A percentile compares a stretch with the other conserved stretches of the same genome.
These are phyloP conservation scores for Aspergillus asperescens DNA, from an alignment of 495 filamentous ascomycete species.

Conservation along the genomic window DNA sequence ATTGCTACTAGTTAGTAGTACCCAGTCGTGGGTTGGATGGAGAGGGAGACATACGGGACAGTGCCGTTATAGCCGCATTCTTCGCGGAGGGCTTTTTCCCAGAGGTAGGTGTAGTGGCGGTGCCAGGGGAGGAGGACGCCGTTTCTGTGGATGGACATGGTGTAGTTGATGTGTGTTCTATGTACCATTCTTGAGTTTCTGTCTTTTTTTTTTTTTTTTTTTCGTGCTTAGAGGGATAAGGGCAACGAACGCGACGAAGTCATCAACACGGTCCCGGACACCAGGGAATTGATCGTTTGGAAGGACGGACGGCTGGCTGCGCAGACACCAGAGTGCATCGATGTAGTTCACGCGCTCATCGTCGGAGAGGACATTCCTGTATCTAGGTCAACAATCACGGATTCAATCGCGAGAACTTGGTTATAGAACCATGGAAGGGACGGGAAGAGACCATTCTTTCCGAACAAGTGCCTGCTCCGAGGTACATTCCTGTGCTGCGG, in stretches of 20 bases:
- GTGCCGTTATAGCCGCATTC: constrained; percentile 66
- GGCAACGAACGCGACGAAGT: constrained; percentile 53
- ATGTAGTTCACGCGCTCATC: constrained; percentile 42
- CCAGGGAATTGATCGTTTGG: constrained; percentile 39
- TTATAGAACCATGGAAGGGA: not conserved
- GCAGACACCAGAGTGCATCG: constrained; percentile 59
- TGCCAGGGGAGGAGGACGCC: constrained; percentile 69
- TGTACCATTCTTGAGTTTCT: too few species aligned
- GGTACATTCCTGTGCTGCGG: not conserved
- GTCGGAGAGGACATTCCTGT: not conserved
- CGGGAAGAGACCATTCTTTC: constrained; percentile 2
- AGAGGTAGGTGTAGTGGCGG: constrained; percentile 58
- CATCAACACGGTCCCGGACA: constrained; percentile 58
- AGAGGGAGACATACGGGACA: constrained; percentile 19
- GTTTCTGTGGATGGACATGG: constrained; percentile 54
- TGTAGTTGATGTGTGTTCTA: constrained; percentile 58
- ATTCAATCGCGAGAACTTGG: too few species aligned
- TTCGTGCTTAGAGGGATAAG: not conserved
- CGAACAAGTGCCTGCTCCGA: not conserved
- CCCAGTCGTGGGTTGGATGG: not conserved
- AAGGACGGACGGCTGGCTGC: constrained; percentile 44
- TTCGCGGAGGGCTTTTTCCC: constrained; percentile 60
- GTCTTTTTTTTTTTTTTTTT: not conserved
- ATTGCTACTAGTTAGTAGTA: too few species aligned
- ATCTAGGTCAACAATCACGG: too few species aligned